These are phyloP conservation scores for Globisporangium rhizosaccharum DNA, from an alignment of 352 stramenopile genomes.

Conservation along the genomic window DNA sequence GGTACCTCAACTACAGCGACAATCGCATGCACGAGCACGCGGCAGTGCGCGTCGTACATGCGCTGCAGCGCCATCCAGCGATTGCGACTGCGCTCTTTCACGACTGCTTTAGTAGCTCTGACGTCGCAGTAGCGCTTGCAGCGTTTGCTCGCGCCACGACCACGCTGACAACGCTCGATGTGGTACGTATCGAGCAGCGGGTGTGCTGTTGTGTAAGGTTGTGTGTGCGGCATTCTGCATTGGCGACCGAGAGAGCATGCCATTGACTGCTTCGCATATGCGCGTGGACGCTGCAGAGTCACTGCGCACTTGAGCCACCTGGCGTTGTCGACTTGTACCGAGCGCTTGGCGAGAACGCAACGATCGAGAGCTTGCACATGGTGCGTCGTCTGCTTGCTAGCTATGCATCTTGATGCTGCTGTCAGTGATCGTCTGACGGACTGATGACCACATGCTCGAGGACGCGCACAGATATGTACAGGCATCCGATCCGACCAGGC, in stretches of 20 bases:
- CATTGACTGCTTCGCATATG: not conserved
- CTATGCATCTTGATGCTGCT: not conserved
- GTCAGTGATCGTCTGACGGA: not conserved
- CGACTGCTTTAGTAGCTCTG: slow-evolving; percentile 38
- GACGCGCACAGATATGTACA: slow-evolving; percentile 34
- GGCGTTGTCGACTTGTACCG: slow-evolving; percentile 57
- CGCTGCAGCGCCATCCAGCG: slow-evolving; percentile 24
- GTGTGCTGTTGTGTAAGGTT: not conserved
- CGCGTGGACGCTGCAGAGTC: slow-evolving; percentile 31
- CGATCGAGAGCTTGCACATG: slow-evolving; percentile 49
- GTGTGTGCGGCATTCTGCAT: not conserved
- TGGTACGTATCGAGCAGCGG: slow-evolving; percentile 24
- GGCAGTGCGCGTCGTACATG: slow-evolving; percentile 28
- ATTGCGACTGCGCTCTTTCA: slow-evolving; percentile 56
- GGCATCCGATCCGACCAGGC: slow-evolving; percentile 62
- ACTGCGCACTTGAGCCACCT: slow-evolving; percentile 53
- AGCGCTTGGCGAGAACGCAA: slow-evolving; percentile 40
- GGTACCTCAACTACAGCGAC: slow-evolving; percentile 49
- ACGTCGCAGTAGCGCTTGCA: slow-evolving; percentile 25
- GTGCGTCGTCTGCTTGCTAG: slow-evolving; percentile 19
- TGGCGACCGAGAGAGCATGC: not conserved
- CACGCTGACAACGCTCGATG: slow-evolving; percentile 40
- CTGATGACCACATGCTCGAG: not conserved
- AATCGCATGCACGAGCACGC: slow-evolving; percentile 43
- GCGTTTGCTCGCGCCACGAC: slow-evolving; percentile 21